A percentile compares a stretch with the other conserved stretches of the same genome.
Conservation (phyloP, 495 filamentous ascomycete species). For the Parathielavia hyrcaniae region DNA sequence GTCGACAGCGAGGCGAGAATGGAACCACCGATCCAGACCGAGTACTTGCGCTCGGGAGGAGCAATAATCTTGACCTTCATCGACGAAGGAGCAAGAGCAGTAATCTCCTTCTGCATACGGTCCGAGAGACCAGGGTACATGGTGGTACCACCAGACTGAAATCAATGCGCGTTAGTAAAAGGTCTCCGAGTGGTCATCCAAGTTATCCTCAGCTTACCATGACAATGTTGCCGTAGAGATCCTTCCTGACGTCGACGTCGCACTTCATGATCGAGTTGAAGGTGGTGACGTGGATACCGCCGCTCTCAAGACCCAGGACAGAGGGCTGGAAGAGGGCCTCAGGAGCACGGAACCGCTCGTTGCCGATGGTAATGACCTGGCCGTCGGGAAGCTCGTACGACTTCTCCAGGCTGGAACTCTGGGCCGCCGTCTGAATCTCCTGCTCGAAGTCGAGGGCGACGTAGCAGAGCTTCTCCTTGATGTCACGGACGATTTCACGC, state of each 20-base stretch:
- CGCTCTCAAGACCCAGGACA: slow-evolving; percentile 94
- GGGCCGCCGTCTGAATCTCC: slow-evolving; percentile 99
- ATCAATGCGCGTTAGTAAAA: slow-evolving; percentile 2
- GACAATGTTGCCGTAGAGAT: slow-evolving; percentile 99
- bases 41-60: slow-evolving; percentile 96
- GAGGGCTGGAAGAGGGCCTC: slow-evolving; percentile 99
- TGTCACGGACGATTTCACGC: slow-evolving; percentile 99
- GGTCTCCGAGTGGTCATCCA: not conserved
- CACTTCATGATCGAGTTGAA: slow-evolving; percentile 99
- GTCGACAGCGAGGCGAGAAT: slow-evolving; percentile 98
- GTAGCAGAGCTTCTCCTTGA: slow-evolving; percentile 99
- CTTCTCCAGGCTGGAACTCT: slow-evolving; percentile 95
- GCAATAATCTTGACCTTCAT: slow-evolving; percentile 99
- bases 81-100: slow-evolving; percentile 93
- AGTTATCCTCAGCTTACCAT: slow-evolving; percentile 61
- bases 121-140: slow-evolving; percentile 99
- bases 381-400: slow-evolving; percentile 99
- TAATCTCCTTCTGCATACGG: slow-evolving; percentile 99
- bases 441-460: slow-evolving; percentile 99
- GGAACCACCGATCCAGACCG: slow-evolving; percentile 99
- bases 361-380: slow-evolving; percentile 99
- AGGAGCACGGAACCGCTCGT: slow-evolving; percentile 99
- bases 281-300: slow-evolving; percentile 98
- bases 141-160: slow-evolving; percentile 90
- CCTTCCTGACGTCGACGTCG: slow-evolving; percentile 98